Evolutionary conservation across 768 basidiomycete species (phyloP), one percentile per base, ranked within the genome.

Genomic region (Pholiota conissans): DNA sequence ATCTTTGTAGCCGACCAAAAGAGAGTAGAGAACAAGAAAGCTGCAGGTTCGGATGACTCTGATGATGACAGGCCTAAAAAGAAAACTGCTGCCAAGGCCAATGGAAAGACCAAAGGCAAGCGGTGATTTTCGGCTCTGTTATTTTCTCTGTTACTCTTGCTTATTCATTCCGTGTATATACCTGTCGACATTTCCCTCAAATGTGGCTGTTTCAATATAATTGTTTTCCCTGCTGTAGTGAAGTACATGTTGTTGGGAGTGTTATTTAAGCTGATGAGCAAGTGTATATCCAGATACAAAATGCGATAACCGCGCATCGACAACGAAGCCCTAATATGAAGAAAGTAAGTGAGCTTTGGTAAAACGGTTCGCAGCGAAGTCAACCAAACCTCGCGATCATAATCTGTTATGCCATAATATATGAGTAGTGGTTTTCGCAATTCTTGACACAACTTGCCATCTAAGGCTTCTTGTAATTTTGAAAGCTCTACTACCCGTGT

Each of bases 271-370:
- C 40, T 66, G 66, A 62, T 76, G 73, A 0, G 83, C 83, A 62
- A 91, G 71, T 52, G 84, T 77, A 67, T 84, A 89, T 4, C 91
- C 93, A 20, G 77, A 73, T 0, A 88, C 91, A 55, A 93, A 82
- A 69, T 91, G 86, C n/a, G 82, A 82, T 5, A 95, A 74, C 56
- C 85, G 83, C 6, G 92, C 90, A 64, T 95, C 93, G 1, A 94
- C 76, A 1, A 86, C 79, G 61, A 81, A 87, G 7, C 81, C 84
- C 83, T 87, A n/a, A n/a, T n/a, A n/a, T n/a, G 48, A n/a, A 13
- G 3, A 35, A 22, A 11, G 5, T 7, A 42, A 53, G 16, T 34
- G 22, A 27, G 27, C n/a, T n/a, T n/a, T n/a, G n/a, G n/a, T n/a
- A n/a, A n/a, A n/a, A n/a, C n/a, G n/a, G n/a, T n/a, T n/a, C n/a